A percentile compares a stretch with the other conserved stretches of the same genome.
Conservation (phyloP, 345 rosid species). For the Linum usitatissimum region DNA sequence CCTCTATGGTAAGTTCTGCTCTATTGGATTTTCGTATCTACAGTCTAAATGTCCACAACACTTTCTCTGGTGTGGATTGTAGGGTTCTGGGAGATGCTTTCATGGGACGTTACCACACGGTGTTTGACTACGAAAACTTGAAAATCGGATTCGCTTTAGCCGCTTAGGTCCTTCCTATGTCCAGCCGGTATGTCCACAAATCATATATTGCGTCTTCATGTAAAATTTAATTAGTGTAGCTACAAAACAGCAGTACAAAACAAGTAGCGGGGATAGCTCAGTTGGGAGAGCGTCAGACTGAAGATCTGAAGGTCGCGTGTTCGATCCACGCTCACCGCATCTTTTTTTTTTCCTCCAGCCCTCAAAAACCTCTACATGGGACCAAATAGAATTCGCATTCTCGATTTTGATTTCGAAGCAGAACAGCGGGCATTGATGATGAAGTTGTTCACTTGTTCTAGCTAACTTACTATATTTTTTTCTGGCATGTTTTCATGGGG, state of each 20-base stretch:
- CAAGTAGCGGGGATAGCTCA: constrained; percentile 5
- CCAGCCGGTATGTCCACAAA: too few species aligned
- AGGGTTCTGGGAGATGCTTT: constrained; percentile 29
- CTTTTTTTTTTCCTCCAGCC: neutral
- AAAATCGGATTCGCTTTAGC: constrained; percentile 27
- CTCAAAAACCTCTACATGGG: too few species aligned
- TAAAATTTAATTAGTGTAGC: too few species aligned
- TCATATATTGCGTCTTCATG: too few species aligned
- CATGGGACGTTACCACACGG: constrained; percentile 29
- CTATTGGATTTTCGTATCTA: too few species aligned
- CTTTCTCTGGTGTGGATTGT: constrained; percentile 5
- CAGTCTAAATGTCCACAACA: neutral
- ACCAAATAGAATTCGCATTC: too few species aligned
- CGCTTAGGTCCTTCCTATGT: constrained; percentile 9
- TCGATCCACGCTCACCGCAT: constrained; percentile 8
- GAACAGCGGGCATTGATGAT: too few species aligned
- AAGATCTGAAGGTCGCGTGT: constrained; percentile 5
- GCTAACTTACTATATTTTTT: too few species aligned
- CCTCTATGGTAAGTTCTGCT: constrained; percentile 19
- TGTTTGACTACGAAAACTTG: constrained; percentile 22
- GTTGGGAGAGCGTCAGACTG: constrained; percentile 6
- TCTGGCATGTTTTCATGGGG: too few species aligned
- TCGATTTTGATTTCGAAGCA: too few species aligned
- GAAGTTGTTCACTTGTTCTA: too few species aligned
- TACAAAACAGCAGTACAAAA: too few species aligned